A percentile compares a stretch with the other conserved stretches of the same genome.
Evolutionary conservation across 176 grass and related monocot genomes (phyloP).

Genomic region (Alopecurus myosuroides): DNA sequence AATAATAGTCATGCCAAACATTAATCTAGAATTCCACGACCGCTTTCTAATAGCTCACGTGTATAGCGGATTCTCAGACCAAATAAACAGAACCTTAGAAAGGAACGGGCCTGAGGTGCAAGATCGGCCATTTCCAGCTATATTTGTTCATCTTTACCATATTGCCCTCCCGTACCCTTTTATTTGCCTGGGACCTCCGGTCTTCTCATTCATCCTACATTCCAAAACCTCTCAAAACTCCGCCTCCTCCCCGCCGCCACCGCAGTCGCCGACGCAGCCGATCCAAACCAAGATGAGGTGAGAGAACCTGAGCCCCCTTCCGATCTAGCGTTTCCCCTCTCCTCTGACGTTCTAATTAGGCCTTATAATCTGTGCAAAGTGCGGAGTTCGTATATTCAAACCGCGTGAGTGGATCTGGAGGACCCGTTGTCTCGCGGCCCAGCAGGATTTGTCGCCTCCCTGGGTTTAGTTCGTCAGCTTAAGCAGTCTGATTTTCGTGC

Average conservation of each 20-base stretch:
- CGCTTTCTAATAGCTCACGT: no score
- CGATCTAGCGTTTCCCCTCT: neutral
- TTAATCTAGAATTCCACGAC: no score
- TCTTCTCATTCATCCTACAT: neutral
- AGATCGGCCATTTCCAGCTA: neutral
- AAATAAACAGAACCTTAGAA: no score
- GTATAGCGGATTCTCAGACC: no score
- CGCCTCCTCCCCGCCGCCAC: conserved; percentile 9
- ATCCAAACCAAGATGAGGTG: conserved; percentile 35
- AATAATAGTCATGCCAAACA: no score
- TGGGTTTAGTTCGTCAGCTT: neutral
- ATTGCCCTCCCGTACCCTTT: neutral
- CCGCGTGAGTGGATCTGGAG: conserved; percentile 18
- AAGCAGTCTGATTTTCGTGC: neutral
- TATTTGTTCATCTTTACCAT: neutral
- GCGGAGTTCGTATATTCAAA: neutral
- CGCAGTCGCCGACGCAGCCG: neutral
- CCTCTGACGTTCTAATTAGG: neutral
- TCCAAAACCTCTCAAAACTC: conserved; percentile 43
- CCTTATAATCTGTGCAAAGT: neutral
- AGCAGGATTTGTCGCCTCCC: neutral
- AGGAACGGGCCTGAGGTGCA: neutral
- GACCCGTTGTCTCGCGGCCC: neutral
- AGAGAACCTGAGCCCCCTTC: neutral
- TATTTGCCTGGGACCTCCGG: neutral